phyloP scores from a whole-genome alignment of 2,329 filamentous ascomycete genomes.

The Berkeleyomyces basicola region DNA sequence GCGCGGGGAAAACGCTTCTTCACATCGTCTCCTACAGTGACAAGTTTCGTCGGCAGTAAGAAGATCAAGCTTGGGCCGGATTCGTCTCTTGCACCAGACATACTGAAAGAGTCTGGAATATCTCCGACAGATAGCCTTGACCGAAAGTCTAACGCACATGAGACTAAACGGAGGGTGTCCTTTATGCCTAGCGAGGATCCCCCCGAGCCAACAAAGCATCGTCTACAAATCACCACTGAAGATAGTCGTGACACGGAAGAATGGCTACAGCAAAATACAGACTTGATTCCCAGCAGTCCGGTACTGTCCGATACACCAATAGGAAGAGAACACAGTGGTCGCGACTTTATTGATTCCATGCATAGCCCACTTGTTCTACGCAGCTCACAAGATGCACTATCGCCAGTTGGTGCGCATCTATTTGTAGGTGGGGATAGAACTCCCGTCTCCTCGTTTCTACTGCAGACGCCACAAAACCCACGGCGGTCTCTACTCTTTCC shows the following conservation, averaged over 20 bases:
- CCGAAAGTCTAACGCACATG: background rate
- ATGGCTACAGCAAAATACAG: background rate
- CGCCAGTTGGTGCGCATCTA: background rate
- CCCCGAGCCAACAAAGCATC: background rate
- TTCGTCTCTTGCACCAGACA: background rate
- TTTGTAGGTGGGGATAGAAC: background rate
- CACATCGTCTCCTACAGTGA: background rate
- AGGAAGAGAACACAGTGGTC: background rate
- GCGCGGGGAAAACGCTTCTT: conserved; percentile 10
- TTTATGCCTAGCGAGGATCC: background rate
- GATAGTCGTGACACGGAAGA: background rate
- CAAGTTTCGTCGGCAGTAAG: background rate
- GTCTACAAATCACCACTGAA: background rate
- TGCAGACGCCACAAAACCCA: background rate
- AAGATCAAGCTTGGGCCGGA: background rate
- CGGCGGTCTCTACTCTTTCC: background rate
- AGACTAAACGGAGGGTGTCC: background rate
- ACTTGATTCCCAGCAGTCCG: background rate
- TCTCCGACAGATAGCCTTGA: background rate
- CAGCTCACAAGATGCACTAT: background rate
- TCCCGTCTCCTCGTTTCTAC: background rate
- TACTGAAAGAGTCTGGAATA: background rate
- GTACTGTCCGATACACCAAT: background rate
- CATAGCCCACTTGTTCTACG: background rate
- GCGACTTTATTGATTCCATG: background rate